These are phyloP conservation scores for Eucalyptus pumila DNA, from an alignment of 345 rosid species.

Conservation along the genomic window DNA sequence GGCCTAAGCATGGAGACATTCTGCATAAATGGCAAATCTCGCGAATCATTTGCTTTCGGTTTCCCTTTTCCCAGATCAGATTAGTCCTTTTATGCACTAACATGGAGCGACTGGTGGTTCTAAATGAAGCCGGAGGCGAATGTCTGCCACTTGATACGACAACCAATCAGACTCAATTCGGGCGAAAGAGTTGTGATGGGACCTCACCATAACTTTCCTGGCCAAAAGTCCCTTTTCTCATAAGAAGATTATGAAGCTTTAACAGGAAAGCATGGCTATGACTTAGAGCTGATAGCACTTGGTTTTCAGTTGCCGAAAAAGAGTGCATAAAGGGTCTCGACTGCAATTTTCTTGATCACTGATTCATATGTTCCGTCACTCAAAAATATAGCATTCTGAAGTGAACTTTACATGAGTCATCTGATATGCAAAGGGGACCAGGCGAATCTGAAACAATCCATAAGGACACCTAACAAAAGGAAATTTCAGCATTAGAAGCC, in stretches of 20 bases:
- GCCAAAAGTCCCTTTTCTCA: neutral
- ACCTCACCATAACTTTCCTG: neutral
- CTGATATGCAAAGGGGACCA: neutral
- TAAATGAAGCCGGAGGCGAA: neutral
- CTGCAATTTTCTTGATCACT: neutral
- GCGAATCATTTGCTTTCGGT: neutral
- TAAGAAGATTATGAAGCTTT: neutral
- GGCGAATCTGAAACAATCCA: neutral
- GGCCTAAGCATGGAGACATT: neutral
- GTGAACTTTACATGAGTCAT: neutral
- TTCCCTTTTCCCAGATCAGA: neutral
- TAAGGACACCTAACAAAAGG: conserved; percentile 13
- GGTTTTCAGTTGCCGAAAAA: neutral
- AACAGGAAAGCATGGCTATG: neutral
- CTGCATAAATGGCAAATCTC: neutral
- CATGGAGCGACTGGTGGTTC: neutral
- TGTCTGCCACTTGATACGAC: neutral
- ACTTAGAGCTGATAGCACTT: neutral
- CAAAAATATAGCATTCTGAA: neutral
- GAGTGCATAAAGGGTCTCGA: neutral
- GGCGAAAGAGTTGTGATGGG: neutral
- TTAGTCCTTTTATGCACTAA: neutral
- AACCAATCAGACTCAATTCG: neutral
- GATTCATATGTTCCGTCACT: neutral
- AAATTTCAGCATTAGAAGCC: conserved; percentile 64